A percentile compares a stretch with the other conserved stretches of the same genome.
Evolutionary conservation across 2,329 filamentous ascomycete species (phyloP).

Genomic region (Colletotrichum liriopes): DNA sequence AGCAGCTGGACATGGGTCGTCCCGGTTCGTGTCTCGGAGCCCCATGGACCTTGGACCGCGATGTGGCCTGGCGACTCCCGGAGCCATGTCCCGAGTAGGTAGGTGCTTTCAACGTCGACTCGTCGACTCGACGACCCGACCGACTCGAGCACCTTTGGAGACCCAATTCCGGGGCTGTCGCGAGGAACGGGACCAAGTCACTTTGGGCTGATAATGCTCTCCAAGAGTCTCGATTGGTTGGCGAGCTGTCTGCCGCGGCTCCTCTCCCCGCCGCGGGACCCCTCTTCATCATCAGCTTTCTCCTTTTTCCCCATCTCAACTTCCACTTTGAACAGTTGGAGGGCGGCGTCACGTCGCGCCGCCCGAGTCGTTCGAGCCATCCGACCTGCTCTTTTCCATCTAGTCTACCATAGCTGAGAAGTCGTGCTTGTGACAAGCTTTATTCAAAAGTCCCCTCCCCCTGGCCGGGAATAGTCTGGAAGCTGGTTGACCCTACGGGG

Average conservation of each 20-base stretch:
- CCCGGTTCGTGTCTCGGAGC: conserved; percentile 26
- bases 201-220: neutral
- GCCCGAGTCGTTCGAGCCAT: neutral
- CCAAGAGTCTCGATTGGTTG: conserved; percentile 3
- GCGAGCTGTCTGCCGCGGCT: neutral
- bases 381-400: conserved; percentile 40
- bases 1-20: conserved; percentile 13
- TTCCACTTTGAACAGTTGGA: conserved; percentile 6
- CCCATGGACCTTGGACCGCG: conserved; percentile 12
- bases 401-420: conserved; percentile 19
- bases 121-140: conserved; percentile 4
- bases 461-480: conserved; percentile 16
- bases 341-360: conserved; percentile 9
- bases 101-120: conserved; percentile 37
- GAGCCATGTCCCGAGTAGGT: conserved; percentile 42
- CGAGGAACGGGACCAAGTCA: conserved; percentile 12
- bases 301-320: conserved; percentile 21
- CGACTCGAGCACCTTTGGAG: neutral
- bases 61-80: conserved; percentile 28
- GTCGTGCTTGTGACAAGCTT: conserved; percentile 27
- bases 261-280: conserved; percentile 16
- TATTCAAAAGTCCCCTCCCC: conserved; percentile 23
- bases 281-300: conserved; percentile 13
- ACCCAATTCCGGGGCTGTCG: conserved; percentile 20
- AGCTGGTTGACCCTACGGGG: neutral